Base-by-base conservation (phyloP, 2,329 filamentous ascomycete genomes). In the Sporothrix phasma region DNA sequence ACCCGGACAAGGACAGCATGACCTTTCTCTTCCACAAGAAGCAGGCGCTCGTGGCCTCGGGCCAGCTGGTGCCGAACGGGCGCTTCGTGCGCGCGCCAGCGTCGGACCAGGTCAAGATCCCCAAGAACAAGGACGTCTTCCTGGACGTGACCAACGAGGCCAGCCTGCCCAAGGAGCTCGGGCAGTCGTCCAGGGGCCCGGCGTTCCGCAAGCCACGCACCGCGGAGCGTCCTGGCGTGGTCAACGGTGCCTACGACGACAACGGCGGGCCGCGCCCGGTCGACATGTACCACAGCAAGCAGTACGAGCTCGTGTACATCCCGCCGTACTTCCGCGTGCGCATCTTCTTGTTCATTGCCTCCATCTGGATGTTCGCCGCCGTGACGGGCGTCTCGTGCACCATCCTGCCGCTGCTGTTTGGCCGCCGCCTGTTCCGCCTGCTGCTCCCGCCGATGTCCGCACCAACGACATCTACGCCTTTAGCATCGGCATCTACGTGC, bases 391-490 rank as follows among this genome's bases (percentile, higher is more conserved):
- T 97, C 65, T 84, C 88, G 68, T 84, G 90, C 67, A 97, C 94
- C 1, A 88, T 99, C 66, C 77, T 95, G 0, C 95, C 94, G 0
- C 82, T 99, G 3, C 80, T 96, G 6, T 85, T 96, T 71, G 94
- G 94, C 1, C 88, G 94, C 31, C 81, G 81, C 64, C 81, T 97
- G 66, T 89, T 97, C 72, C 85, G 86, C 54, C 77, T 81, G 31
- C 76, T 92, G 39, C 84, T 96, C 47, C 90, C 4, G 76, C 80
- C 0, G 82, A 89, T 66, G 83, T 89, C 56, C 84, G 84, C 46
- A 88, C 93, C 72, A 99, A 97, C 74, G 94, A 99, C 73, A 89
- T 99, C 29, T 97, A 99, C 71, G 93, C 94, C 13, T 96, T 97
- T 74, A 96, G 91, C 61, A 86, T 94, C 34, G 94, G 94, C 15